Conservation (phyloP, 768 basidiomycete genomes). For the Lanmaoa pseudosensibilis region DNA sequence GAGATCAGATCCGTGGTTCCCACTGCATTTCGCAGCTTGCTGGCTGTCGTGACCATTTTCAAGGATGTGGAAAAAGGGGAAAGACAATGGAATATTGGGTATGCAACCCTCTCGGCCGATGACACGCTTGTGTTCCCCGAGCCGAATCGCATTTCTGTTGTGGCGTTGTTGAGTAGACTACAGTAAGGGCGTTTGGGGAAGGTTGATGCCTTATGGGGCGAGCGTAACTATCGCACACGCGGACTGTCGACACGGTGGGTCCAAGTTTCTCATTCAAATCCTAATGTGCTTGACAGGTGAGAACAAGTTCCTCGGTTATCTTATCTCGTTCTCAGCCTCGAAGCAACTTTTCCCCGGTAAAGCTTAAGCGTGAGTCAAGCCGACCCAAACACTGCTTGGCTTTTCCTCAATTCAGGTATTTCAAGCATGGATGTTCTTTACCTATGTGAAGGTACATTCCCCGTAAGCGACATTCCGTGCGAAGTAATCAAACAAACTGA, state of each 20-base stretch:
- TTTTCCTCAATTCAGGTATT: not conserved
- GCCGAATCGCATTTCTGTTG: too few species aligned
- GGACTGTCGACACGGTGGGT: not conserved
- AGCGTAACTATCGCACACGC: not conserved
- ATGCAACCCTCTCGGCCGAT: not conserved
- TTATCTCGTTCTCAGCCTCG: conserved; percentile 13
- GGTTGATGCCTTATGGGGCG: not conserved
- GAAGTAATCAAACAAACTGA: not conserved
- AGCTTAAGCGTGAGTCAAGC: conserved; percentile 7
- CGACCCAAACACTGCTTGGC: not conserved
- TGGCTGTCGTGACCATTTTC: not conserved
- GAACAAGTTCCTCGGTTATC: not conserved
- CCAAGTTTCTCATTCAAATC: not conserved
- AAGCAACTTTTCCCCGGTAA: not conserved
- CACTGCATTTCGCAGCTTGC: not conserved
- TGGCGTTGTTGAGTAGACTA: not conserved
- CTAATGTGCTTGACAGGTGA: not conserved
- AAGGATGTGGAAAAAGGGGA: not conserved
- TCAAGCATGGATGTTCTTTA: not conserved
- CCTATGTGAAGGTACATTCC: not conserved
- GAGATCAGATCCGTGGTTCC: too few species aligned
- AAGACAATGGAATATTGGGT: not conserved
- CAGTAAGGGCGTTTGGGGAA: not conserved
- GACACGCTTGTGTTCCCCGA: not conserved
- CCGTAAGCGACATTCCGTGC: not conserved